Conservation (phyloP, 306 rosid genomes). For the Canavalia gladiata region DNA sequence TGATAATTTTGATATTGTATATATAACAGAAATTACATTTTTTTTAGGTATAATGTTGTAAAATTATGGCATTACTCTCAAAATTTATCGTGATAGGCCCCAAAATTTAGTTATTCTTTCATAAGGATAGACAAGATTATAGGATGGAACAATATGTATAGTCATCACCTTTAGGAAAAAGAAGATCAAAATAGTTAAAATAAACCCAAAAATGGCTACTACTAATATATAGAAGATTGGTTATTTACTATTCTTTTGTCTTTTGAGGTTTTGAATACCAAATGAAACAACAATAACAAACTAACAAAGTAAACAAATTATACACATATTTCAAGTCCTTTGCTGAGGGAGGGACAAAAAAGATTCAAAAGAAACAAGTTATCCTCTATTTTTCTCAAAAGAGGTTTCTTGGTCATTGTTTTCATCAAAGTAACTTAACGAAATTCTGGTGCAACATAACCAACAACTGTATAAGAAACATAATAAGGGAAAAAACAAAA, state of each 20-base stretch:
- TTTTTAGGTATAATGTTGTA: neutral
- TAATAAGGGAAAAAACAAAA: slow-evolving; percentile 10
- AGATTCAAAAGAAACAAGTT: slow-evolving; percentile 22
- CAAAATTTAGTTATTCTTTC: slow-evolving; percentile 47
- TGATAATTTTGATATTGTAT: neutral
- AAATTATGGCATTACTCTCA: neutral
- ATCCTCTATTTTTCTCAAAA: neutral
- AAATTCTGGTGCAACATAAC: neutral
- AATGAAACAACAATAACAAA: slow-evolving; percentile 26
- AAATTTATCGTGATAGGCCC: slow-evolving; percentile 27
- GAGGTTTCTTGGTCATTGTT: neutral
- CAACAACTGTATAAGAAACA: neutral
- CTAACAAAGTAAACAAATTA: slow-evolving; percentile 8
- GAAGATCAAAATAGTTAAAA: slow-evolving; percentile 49
- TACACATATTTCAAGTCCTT: neutral
- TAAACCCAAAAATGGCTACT: slow-evolving; percentile 44
- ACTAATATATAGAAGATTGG: neutral
- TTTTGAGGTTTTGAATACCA: slow-evolving; percentile 42
- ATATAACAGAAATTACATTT: too few relatives aligned
- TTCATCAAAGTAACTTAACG: neutral
- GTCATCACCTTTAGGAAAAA: slow-evolving; percentile 7
- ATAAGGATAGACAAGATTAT: slow-evolving; percentile 32
- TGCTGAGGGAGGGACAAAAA: slow-evolving; percentile 27
- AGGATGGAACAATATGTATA: slow-evolving; percentile 44
- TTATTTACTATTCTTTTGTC: slow-evolving; percentile 43